Evolutionary conservation across 2,329 filamentous ascomycete species (phyloP).

Genomic region (Ceratocystis ficicola): DNA sequence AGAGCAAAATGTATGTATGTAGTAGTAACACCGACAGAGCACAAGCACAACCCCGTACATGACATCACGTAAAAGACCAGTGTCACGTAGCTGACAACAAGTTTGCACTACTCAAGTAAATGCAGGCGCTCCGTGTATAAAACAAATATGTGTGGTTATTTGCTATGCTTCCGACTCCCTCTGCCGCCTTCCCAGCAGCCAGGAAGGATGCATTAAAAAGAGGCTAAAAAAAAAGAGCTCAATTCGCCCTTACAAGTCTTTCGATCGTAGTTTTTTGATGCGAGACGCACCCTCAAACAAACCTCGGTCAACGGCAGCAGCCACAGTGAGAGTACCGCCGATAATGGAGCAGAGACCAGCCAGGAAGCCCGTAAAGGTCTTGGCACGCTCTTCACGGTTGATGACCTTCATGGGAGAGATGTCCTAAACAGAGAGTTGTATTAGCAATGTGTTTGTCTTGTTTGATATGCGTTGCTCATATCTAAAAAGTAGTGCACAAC

Average conservation of each 20-base stretch:
- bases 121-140: neutral
- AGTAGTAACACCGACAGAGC: neutral
- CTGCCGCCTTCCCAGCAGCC: neutral
- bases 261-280: constrained; percentile 72
- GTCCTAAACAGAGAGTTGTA: constrained; percentile 43
- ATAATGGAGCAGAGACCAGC: constrained; percentile 91
- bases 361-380: constrained; percentile 83
- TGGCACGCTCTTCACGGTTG: constrained; percentile 81
- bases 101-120: neutral
- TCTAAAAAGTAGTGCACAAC: constrained; percentile 29
- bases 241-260: constrained; percentile 38
- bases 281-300: constrained; percentile 78
- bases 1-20: neutral
- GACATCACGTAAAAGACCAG: neutral
- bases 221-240: neutral
- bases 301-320: constrained; percentile 80
- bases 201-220: neutral
- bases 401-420: constrained; percentile 99
- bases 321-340: constrained; percentile 88
- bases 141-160: constrained; percentile 10
- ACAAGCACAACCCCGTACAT: neutral
- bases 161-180: neutral
- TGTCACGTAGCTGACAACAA: neutral
- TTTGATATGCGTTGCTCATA: neutral
- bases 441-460: neutral